phyloP scores from a whole-genome alignment of 75 land plant species.

The Cunninghamia lanceolata region DNA sequence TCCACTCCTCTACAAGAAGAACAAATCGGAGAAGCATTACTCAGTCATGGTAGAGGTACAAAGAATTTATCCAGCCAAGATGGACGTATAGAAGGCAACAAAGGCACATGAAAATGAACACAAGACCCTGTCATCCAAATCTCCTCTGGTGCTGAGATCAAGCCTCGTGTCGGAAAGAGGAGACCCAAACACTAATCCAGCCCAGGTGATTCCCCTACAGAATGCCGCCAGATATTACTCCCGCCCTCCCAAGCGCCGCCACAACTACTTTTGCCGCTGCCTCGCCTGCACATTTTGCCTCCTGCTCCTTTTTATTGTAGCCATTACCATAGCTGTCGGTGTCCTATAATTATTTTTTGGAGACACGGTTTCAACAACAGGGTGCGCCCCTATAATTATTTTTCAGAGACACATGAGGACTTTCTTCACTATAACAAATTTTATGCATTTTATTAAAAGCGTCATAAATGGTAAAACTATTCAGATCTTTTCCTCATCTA shows the following conservation, averaged over 20 bases:
- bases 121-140: neutral
- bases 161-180: constrained; percentile 14
- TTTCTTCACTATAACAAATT: too few relatives aligned
- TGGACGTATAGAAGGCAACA: constrained; percentile 15
- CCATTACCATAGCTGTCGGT: constrained; percentile 17
- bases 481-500: too few relatives aligned
- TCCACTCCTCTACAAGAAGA: too few relatives aligned
- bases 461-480: too few relatives aligned
- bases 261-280: constrained; percentile 34
- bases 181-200: neutral
- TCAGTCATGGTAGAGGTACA: constrained; percentile 21
- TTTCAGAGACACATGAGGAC: too few relatives aligned
- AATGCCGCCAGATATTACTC: constrained; percentile 16
- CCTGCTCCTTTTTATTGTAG: constrained; percentile 27
- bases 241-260: constrained; percentile 33
- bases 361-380: too few relatives aligned
- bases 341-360: too few relatives aligned
- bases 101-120: too few relatives aligned
- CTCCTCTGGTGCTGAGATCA: constrained; percentile 15
- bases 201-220: neutral
- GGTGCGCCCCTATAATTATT: too few relatives aligned
- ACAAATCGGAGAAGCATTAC: too few relatives aligned
- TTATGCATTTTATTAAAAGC: too few relatives aligned
- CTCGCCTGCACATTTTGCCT: constrained; percentile 39
- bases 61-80: constrained; percentile 12